Evolutionary conservation across 306 rosid species (phyloP), one percentile per base, ranked within the genome.

Genomic region (Cicer cuneatum): DNA sequence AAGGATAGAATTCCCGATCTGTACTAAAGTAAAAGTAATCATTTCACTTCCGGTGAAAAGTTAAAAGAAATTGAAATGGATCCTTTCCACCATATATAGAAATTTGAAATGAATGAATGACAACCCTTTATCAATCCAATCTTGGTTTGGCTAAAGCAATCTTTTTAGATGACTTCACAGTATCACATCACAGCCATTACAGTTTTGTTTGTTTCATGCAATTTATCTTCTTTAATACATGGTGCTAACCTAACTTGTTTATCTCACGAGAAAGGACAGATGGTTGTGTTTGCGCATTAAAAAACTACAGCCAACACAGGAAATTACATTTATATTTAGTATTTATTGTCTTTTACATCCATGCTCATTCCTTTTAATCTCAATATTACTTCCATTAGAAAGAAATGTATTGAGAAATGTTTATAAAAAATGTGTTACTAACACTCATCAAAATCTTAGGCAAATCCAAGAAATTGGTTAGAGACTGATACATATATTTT

Each of bases 141-240:
- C 42, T 52, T 12, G 42, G 35, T 54, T 79, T 9, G 24, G 7
- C 38, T 66, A 47, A 54, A 16, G 51, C 80, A 72, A 56, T 21
- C 56, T 52, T 58, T 47, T 41, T 21, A 38, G 8, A 21, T 18
- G 21, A 69, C 46, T 37, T 19, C 16, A 42, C 41, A 33, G 7
- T 33, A 19, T 46, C 56, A 46, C 16, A 72, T 40, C 42, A n/a
- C 9, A 18, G 8, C 57, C 52, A 11, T 49, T 11, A 33, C 41
- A 49, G 33, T 33, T 33, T 12, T 41, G 3, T 42, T 29, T 41
- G 67, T 33, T 78, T 13, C 43, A 15, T 53, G 29, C 60, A 21
- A 2, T 59, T 59, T 12, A 14, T 52, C 71, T 29, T 40, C 15
- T 59, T 66, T 29, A 29, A 29, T 29, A 2, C 10, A 8, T 10